Conservation (phyloP, 164 flowering plant species). For the Sedum album region DNA sequence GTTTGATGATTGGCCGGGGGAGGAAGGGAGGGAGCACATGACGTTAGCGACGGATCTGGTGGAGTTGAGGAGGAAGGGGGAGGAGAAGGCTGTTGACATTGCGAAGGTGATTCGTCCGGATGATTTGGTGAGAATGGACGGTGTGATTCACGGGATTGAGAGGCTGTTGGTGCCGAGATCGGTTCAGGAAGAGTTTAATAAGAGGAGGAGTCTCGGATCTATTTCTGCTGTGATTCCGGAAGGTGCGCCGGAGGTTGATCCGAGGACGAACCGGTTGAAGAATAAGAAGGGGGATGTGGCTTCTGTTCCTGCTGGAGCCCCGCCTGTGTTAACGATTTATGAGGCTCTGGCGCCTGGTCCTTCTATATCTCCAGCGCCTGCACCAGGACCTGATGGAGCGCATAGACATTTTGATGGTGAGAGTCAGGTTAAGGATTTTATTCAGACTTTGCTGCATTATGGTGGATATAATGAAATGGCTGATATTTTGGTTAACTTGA, state of each 20-base stretch:
- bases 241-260: too few relatives aligned
- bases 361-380: slow-evolving; percentile 38
- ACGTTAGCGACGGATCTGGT: slow-evolving; percentile 12
- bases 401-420: slow-evolving; percentile 47
- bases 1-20: slow-evolving; percentile 17
- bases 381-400: slow-evolving; percentile 52
- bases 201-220: slow-evolving; percentile 28
- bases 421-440: slow-evolving; percentile 46
- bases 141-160: slow-evolving; percentile 50
- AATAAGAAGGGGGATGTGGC: slow-evolving; percentile 22
- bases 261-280: slow-evolving; percentile 20
- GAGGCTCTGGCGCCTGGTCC: slow-evolving; percentile 50
- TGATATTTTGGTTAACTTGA: slow-evolving; percentile 58
- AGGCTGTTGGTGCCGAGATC: slow-evolving; percentile 35
- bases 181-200: slow-evolving; percentile 44
- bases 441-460: slow-evolving; percentile 43
- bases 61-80: background rate
- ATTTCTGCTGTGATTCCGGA: slow-evolving; percentile 37
- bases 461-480: slow-evolving; percentile 62
- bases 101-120: slow-evolving; percentile 18
- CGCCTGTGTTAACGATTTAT: slow-evolving; percentile 29
- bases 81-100: slow-evolving; percentile 6
- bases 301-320: slow-evolving; percentile 16
- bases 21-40: background rate
- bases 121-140: slow-evolving; percentile 33